These are phyloP conservation scores for Solanum pinnatisectum DNA, from an alignment of 257 asterid genomes.

Conservation along the genomic window DNA sequence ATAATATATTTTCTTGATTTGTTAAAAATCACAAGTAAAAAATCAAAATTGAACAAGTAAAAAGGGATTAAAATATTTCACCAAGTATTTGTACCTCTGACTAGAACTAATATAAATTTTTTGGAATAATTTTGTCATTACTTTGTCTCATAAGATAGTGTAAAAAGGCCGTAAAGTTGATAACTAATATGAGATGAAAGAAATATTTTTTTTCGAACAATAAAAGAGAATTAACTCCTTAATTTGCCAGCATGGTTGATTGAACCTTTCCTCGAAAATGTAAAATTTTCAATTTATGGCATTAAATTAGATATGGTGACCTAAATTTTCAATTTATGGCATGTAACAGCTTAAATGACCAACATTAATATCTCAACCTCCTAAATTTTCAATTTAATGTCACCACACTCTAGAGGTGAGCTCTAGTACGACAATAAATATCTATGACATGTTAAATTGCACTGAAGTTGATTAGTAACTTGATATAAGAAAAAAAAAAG, in stretches of 20 bases:
- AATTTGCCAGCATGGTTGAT: neutral
- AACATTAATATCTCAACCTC: neutral
- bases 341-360: neutral
- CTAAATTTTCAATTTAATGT: no score
- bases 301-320: neutral
- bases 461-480: no score
- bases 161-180: no score
- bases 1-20: accelerated
- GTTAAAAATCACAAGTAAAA: neutral
- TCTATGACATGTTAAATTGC: neutral
- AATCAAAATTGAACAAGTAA: neutral
- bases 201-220: neutral
- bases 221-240: neutral
- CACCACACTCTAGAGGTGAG: neutral
- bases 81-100: no score
- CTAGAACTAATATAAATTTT: no score
- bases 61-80: no score
- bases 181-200: neutral
- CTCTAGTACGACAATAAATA: neutral
- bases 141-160: no score
- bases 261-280: neutral
- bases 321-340: neutral
- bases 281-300: neutral
- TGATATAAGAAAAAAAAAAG: no score
- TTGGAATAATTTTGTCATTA: neutral